Evolutionary conservation across 495 filamentous ascomycete genomes (phyloP), one percentile per base, ranked within the genome.

Genomic region (Neurospora sp.): DNA sequence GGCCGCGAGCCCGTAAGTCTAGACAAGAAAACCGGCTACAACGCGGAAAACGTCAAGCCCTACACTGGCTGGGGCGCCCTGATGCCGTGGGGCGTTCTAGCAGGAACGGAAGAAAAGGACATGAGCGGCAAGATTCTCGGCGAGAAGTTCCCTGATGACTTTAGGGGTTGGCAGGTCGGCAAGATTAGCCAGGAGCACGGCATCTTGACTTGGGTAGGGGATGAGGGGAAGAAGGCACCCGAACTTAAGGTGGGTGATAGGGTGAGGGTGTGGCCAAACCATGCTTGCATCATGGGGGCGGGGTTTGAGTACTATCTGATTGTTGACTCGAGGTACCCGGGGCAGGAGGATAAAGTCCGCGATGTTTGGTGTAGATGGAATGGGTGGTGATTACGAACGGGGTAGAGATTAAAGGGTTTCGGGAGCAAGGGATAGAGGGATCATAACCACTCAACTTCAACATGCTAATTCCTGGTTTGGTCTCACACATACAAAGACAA

Each of bases 221-320:
- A 70, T 11, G 74, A 76, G 7, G 84, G 82, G 0, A 39, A 71
- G 16, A 75, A 73, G 77, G 83, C 86, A 75, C 76, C 85, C 75
- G 78, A 92, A 84, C 70, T 93, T 80, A 23, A 39, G 1, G 82
- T 90, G 35, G 91, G 90, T 10, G 80, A 89, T 76, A 87, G 89
- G 71, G 85, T 96, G 35, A 85, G 90, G 69, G 83, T 97, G 12
- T 95, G 90, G 87, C 93, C 94, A 0, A 96, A 96, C 77, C 94
- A 97, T 81, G 88, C 92, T 46, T 97, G 94, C 77, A 91, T 96
- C 70, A 88, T 92, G 5, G 91, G 92, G 0, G 90, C 89, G 0
- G 88, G 88, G 3, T 91, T 89, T 79, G 90, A 88, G 8, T 94
- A 87, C 83, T 97, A 94, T 80, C 82, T 94, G 40, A 83, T 97